A percentile compares a stretch with the other conserved stretches of the same genome.
phyloP scores from a whole-genome alignment of 495 filamentous ascomycete species.

The Acidiella bohemica region DNA sequence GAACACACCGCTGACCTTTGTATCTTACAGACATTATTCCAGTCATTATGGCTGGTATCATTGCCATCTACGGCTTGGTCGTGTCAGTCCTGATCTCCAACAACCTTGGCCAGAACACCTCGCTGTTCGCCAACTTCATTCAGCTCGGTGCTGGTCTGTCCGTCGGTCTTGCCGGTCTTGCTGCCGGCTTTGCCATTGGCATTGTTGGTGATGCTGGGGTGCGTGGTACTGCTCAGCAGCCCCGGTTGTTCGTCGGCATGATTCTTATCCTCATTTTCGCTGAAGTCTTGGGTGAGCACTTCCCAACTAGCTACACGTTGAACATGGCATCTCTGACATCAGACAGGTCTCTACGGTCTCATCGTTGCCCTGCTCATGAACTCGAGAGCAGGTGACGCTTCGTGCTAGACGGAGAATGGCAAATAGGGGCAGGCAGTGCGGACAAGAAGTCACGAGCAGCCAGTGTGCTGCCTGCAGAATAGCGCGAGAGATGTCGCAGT shows the following conservation, averaged over 20 bases:
- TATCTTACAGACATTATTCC: conserved; percentile 77
- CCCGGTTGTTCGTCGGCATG: conserved; percentile 97
- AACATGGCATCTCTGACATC: neutral
- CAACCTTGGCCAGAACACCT: conserved; percentile 62
- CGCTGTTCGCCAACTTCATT: conserved; percentile 91
- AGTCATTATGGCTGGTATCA: conserved; percentile 99
- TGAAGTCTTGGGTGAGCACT: conserved; percentile 80
- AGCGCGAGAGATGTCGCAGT: too few relatives aligned
- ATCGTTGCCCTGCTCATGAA: conserved; percentile 99
- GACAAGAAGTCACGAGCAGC: conserved; percentile 3
- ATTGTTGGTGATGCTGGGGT: conserved; percentile 99
- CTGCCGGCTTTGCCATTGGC: conserved; percentile 96
- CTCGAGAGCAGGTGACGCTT: conserved; percentile 35
- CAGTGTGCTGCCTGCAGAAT: neutral
- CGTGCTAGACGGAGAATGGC: conserved; percentile 7
- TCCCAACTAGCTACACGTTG: neutral
- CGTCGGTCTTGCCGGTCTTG: conserved; percentile 92
- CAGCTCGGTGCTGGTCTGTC: conserved; percentile 93
- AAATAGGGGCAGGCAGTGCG: conserved; percentile 1
- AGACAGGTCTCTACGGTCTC: conserved; percentile 81
- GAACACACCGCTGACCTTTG: too few relatives aligned
- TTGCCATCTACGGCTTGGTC: conserved; percentile 99
- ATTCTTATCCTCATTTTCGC: conserved; percentile 99
- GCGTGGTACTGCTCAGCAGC: conserved; percentile 93
- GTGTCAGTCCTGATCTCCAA: conserved; percentile 97